phyloP scores from a whole-genome alignment of 1,284 basidiomycete species.

The Papiliotrema fonsecae region DNA sequence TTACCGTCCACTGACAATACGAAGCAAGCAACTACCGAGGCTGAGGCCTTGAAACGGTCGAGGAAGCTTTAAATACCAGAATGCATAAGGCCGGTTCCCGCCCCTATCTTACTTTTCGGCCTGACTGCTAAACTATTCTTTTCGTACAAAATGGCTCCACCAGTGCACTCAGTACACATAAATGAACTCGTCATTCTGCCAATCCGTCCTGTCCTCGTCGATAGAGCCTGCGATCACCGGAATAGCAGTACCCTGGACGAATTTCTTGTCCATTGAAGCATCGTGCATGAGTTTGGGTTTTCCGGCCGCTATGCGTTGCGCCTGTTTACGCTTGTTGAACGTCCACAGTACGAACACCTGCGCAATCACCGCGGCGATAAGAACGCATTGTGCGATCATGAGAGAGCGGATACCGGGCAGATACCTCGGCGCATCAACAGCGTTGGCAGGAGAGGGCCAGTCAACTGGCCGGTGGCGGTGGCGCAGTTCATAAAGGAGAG shows the following conservation, averaged over 20 bases:
- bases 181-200: neutral
- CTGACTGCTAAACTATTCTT: no score
- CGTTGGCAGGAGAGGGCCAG: slow-evolving; percentile 30
- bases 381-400: slow-evolving; percentile 17
- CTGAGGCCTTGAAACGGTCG: no score
- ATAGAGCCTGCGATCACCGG: neutral
- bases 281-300: neutral
- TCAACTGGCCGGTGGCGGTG: slow-evolving; percentile 17
- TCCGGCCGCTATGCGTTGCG: neutral
- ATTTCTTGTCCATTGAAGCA: neutral
- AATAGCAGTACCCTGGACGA: neutral
- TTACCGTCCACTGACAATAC: no score
- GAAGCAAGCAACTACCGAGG: no score
- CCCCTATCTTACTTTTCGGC: no score
- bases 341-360: slow-evolving; percentile 1
- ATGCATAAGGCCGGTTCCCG: no score
- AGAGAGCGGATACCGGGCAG: slow-evolving; percentile 23
- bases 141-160: no score
- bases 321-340: neutral
- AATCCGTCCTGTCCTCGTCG: neutral
- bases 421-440: slow-evolving; percentile 28
- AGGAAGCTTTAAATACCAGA: no score
- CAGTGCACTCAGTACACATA: neutral
- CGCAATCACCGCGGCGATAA: slow-evolving; percentile 7
- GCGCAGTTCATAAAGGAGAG: slow-evolving; percentile 1